Percentiles rank a stretch among this genome's conserved stretches.
Evolutionary conservation across 352 stramenopile genomes (phyloP).

Genomic region (Phytophthora crassamura): DNA sequence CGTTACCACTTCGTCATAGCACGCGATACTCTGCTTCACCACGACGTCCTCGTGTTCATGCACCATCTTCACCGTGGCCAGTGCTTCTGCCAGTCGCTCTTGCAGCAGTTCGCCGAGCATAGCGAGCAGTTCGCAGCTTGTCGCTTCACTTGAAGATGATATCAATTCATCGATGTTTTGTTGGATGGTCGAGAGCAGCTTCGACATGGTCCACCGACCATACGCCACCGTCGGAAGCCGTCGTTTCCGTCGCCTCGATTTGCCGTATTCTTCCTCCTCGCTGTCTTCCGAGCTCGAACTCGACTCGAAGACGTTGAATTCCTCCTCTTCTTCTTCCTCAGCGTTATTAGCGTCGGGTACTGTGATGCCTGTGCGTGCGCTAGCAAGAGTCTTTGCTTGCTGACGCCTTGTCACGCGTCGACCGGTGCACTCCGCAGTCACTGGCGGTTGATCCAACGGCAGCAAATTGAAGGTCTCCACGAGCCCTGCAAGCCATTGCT

Average conservation of each 20-base stretch:
- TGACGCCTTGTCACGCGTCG: constrained; percentile 32
- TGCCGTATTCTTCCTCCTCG: constrained; percentile 3
- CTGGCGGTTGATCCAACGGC: constrained; percentile 26
- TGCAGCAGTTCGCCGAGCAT: constrained; percentile 45
- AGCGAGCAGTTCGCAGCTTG: constrained; percentile 30
- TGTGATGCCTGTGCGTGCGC: background rate
- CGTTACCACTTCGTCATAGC: constrained; percentile 44
- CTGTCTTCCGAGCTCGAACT: too few relatives aligned
- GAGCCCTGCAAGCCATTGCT: constrained; percentile 60
- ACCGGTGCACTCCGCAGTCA: constrained; percentile 11
- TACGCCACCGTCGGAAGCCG: constrained; percentile 28
- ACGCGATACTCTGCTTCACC: constrained; percentile 37
- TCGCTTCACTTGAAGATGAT: constrained; percentile 18
- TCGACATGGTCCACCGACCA: constrained; percentile 56
- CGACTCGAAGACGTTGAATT: too few relatives aligned
- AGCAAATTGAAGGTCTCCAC: constrained; percentile 58
- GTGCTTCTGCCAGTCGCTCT: constrained; percentile 27
- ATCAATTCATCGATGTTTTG: constrained; percentile 34
- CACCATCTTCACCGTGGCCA: constrained; percentile 14
- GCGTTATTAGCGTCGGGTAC: background rate
- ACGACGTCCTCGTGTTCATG: constrained; percentile 29
- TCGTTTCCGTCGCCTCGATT: constrained; percentile 12
- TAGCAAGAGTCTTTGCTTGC: constrained; percentile 1
- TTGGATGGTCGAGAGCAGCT: constrained; percentile 48
- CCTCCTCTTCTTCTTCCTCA: constrained; percentile 3